Conservation (phyloP, 2,329 filamentous ascomycete species). For the Teratosphaeria viscida region DNA sequence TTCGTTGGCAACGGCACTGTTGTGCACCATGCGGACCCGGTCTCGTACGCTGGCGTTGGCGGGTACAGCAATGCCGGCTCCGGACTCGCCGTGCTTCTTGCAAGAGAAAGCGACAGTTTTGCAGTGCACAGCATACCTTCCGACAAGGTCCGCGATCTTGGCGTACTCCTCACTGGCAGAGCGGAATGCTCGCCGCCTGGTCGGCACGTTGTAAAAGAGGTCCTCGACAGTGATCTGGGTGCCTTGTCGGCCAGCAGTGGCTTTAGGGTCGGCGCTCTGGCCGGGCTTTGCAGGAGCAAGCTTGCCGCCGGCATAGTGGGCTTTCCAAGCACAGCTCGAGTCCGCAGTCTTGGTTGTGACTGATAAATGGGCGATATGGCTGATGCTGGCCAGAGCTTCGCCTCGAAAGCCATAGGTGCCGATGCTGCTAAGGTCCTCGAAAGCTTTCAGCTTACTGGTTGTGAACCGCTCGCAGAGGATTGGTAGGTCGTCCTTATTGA, state of each 20-base stretch:
- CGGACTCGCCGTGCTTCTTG: slow-evolving; percentile 88
- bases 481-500: slow-evolving; percentile 81
- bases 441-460: slow-evolving; percentile 86
- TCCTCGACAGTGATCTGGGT: slow-evolving; percentile 95
- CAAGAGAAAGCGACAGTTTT: slow-evolving; percentile 86
- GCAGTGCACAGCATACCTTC: slow-evolving; percentile 88
- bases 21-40: slow-evolving; percentile 83
- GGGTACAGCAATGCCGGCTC: slow-evolving; percentile 70
- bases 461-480: slow-evolving; percentile 95
- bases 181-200: slow-evolving; percentile 76
- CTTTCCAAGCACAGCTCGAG: slow-evolving; percentile 81
- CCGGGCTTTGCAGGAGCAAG: slow-evolving; percentile 77
- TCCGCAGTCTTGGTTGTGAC: slow-evolving; percentile 90
- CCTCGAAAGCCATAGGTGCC: slow-evolving; percentile 96
- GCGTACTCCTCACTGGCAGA: slow-evolving; percentile 92
- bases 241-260: slow-evolving; percentile 74
- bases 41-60: slow-evolving; percentile 63
- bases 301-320: slow-evolving; percentile 74
- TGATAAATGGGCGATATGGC: slow-evolving; percentile 90
- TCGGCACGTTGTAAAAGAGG: slow-evolving; percentile 92
- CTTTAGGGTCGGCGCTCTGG: slow-evolving; percentile 74
- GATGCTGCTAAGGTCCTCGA: slow-evolving; percentile 84
- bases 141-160: slow-evolving; percentile 92
- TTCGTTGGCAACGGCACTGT: slow-evolving; percentile 74
- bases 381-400: slow-evolving; percentile 93